Conservation (phyloP, 257 asterid species). For the Leonotis leonurus region DNA sequence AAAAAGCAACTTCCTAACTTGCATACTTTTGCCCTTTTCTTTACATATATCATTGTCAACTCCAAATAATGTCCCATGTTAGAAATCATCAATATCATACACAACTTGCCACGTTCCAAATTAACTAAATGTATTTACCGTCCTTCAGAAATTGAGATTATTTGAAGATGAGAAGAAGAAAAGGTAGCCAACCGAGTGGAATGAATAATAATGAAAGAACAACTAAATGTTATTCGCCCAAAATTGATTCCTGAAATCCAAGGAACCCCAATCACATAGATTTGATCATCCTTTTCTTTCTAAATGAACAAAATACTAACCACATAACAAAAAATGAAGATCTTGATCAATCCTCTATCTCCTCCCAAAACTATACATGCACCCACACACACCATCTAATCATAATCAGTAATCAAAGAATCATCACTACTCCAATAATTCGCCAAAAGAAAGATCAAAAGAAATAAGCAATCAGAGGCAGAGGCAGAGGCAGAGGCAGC, state of each 20-base stretch:
- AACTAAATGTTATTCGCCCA: conserved; percentile 26
- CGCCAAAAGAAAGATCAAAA: conserved; percentile 13
- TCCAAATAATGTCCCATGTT: conserved; percentile 14
- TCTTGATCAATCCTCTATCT: not conserved
- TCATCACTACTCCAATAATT: conserved; percentile 12
- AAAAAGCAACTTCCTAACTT: not conserved
- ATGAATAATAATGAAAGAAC: conserved; percentile 5
- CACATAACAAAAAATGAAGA: not conserved
- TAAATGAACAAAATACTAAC: not conserved
- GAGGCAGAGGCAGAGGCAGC: conserved; percentile 10
- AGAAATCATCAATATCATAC: conserved; percentile 6
- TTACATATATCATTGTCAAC: conserved; percentile 39
- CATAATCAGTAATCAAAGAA: conserved; percentile 7
- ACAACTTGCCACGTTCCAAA: not conserved
- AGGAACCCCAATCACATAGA: conserved; percentile 12
- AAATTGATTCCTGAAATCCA: conserved; percentile 33
- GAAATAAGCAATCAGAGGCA: conserved; percentile 27
- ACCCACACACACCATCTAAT: no score
- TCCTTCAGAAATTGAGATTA: no score
- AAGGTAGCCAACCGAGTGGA: not conserved
- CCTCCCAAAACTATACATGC: conserved; percentile 38
- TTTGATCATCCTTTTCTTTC: not conserved
- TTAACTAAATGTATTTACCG: no score
- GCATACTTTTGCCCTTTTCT: conserved; percentile 1
- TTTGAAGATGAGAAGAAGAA: no score